Evolutionary conservation across 2,329 filamentous ascomycete genomes (phyloP), one percentile per base, ranked within the genome.

Genomic region (Clarireedia homoeocarpa): DNA sequence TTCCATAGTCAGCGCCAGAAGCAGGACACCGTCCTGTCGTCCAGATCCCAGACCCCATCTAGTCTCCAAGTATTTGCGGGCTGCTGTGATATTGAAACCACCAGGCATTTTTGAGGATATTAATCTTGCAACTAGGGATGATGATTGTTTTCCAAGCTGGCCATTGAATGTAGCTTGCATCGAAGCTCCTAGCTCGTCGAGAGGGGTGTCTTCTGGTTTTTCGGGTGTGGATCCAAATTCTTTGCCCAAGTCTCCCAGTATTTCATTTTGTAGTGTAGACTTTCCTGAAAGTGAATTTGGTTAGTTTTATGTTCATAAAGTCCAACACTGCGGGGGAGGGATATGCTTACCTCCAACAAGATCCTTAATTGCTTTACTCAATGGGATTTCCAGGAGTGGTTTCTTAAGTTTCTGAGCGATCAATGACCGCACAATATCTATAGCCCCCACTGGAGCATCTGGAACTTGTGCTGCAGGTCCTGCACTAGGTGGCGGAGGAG

Each of bases 121-220:
- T 71, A 99, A 78, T 65, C 94, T 87, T 50, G 94, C 94, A 71
- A 99, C 87, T 56, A 99, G 82, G 2, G 91, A 95, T 53, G 89
- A 87, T 0, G 94, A 95, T 66, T 96, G 91, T 76, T 99, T 99
- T 72, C 94, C 94, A 59, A 99, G 84, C 75, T 96, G 92, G 65
- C 94, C 94, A 74, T 96, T 94, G 76, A 99, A 99, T n/a, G 92
- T 97, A 48, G 89, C 86, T 75, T 99, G 94, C 88, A 99, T 96
- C 7, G 94, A 80, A 54, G 89, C 90, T 77, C 91, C 89, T 58
- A 99, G 81, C 75, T 99, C 94, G 72, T 99, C 94, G 47, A 99
- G 80, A 60, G 94, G 94, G 46, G 88, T 95, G 72, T 99, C 94
- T 81, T 99, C 94, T 52, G 94, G 92, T 77, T 97, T 97, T 72